Evolutionary conservation across 1,284 basidiomycete species (phyloP).

Genomic region (Rhodotorula glutinis): DNA sequence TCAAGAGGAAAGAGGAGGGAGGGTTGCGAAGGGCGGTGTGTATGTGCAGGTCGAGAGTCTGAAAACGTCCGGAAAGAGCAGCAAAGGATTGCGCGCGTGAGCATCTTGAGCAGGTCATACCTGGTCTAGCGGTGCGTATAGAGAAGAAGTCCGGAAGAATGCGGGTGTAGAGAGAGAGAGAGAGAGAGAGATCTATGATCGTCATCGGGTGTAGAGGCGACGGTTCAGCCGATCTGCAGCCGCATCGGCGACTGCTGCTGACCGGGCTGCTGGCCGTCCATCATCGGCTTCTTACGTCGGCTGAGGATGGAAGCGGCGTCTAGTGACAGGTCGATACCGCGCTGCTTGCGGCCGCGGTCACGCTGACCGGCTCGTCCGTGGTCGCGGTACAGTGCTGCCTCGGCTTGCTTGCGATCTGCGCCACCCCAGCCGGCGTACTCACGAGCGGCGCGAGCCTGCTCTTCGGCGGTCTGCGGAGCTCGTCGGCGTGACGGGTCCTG

Average conservation of each 20-base stretch:
- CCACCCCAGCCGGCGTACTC: slow-evolving; percentile 44
- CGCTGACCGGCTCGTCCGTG: slow-evolving; percentile 69
- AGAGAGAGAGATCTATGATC: no score
- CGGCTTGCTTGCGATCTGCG: slow-evolving; percentile 50
- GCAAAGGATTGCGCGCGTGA: background rate
- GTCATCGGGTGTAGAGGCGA: no score
- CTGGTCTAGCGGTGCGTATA: background rate
- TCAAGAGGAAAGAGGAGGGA: no score
- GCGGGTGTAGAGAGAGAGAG: background rate
- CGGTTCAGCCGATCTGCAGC: slow-evolving; percentile 15
- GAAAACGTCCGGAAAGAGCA: background rate
- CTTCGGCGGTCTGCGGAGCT: slow-evolving; percentile 37
- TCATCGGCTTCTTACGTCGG: slow-evolving; percentile 44
- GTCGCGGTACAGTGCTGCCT: slow-evolving; percentile 54
- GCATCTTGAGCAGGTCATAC: background rate
- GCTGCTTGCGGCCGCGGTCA: slow-evolving; percentile 54
- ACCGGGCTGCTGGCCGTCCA: background rate
- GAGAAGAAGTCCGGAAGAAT: background rate
- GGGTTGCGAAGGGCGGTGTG: background rate
- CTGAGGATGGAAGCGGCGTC: slow-evolving; percentile 79
- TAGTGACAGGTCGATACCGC: slow-evolving; percentile 75
- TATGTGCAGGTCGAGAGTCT: background rate
- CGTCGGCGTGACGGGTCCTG: slow-evolving; percentile 51
- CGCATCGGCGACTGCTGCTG: slow-evolving; percentile 9
- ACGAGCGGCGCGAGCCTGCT: slow-evolving; percentile 42